Conservation (phyloP, 2,329 filamentous ascomycete species). For the Trichoderma endophyticum region DNA sequence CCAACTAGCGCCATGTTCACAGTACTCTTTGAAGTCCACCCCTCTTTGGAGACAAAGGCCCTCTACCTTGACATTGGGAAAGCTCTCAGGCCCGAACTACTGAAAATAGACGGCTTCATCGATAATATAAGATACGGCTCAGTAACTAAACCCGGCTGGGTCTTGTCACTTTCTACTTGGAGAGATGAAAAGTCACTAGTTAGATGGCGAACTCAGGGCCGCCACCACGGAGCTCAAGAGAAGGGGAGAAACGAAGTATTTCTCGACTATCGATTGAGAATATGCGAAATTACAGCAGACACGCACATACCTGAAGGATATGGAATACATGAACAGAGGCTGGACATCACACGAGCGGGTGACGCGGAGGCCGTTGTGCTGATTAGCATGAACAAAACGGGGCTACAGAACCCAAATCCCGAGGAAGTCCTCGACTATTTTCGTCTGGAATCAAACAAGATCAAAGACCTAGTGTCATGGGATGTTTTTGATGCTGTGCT, state of each 20-base stretch:
- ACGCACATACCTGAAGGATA: not conserved
- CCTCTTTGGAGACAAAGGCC: not conserved
- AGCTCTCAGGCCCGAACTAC: not conserved
- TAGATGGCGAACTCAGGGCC: not conserved
- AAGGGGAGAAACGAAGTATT: not conserved
- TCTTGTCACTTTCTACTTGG: not conserved
- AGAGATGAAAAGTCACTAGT: not conserved
- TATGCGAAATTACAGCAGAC: not conserved
- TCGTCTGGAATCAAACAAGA: not conserved
- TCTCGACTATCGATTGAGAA: not conserved
- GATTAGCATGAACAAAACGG: not conserved
- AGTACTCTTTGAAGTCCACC: not conserved
- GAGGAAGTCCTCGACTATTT: not conserved
- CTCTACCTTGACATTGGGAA: not conserved
- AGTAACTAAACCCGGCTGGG: not conserved
- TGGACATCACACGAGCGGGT: not conserved
- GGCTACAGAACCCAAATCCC: not conserved
- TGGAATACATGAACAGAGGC: not conserved
- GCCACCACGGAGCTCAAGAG: not conserved
- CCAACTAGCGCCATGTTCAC: not conserved
- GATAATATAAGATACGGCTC: not conserved
- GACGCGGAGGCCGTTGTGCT: not conserved
- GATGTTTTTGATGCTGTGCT: not conserved
- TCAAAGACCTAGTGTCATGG: not conserved
- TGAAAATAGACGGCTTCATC: not conserved